Percentiles rank a stretch among this genome's conserved stretches.
Conservation (phyloP, 768 basidiomycete genomes). For the Lentinula raphanica region DNA sequence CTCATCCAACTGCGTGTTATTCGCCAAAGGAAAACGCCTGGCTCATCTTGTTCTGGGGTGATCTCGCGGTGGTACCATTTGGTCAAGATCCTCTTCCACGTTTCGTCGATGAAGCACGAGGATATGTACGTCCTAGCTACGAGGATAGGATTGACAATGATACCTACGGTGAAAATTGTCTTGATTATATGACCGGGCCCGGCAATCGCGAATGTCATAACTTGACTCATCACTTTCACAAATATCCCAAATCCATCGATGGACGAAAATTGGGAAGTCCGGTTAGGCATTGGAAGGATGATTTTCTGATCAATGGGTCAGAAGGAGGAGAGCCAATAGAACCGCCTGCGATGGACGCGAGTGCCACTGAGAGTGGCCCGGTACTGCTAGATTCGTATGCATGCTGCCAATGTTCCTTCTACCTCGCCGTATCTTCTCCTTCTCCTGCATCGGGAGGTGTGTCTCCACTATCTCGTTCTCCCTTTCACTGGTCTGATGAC, state of each 20-base stretch:
- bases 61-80: constrained; percentile 55
- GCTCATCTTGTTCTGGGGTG: constrained; percentile 70
- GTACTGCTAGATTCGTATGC: constrained; percentile 61
- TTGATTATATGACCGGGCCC: not conserved
- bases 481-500: not conserved
- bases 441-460: not conserved
- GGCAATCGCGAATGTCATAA: constrained; percentile 35
- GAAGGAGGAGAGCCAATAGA: constrained; percentile 43
- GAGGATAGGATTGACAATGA: not conserved
- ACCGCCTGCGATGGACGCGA: not conserved
- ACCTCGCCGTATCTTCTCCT: constrained; percentile 49
- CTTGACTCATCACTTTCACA: constrained; percentile 79
- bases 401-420: constrained; percentile 80
- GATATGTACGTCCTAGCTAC: not conserved
- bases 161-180: not conserved
- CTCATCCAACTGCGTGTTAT: constrained; percentile 80
- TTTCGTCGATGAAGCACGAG: constrained; percentile 9
- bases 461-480: not conserved
- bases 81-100: constrained; percentile 44
- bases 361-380: not conserved
- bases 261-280: constrained; percentile 38
- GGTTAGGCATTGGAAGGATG: constrained; percentile 29
- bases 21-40: constrained; percentile 80
- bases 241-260: constrained; percentile 65
- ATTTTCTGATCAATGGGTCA: constrained; percentile 16